A percentile compares a stretch with the other conserved stretches of the same genome.
These are phyloP conservation scores for Ophiostoma montium DNA, from an alignment of 2,329 filamentous ascomycete species.

Conservation along the genomic window DNA sequence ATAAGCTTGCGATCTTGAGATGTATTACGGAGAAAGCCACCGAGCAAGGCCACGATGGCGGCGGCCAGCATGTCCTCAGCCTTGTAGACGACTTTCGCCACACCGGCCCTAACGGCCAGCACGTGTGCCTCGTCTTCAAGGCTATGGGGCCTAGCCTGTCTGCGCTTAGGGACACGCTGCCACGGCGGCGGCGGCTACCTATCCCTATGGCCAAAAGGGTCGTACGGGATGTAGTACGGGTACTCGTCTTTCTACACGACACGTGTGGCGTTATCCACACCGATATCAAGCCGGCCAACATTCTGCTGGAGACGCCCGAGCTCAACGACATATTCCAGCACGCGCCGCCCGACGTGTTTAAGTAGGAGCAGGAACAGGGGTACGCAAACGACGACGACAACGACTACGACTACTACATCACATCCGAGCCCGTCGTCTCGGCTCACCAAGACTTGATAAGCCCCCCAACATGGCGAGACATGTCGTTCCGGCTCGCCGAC, in stretches of 20 bases:
- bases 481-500: constrained; percentile 1
- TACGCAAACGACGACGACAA: background rate
- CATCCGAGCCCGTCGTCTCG: background rate
- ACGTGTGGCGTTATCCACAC: constrained; percentile 4
- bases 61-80: background rate
- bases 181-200: background rate
- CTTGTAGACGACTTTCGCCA: background rate
- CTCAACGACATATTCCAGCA: background rate
- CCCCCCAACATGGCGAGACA: background rate
- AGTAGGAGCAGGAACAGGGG: too few species aligned
- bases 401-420: constrained; percentile 3
- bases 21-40: background rate
- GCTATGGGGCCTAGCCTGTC: background rate
- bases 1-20: background rate
- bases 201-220: background rate
- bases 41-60: too few species aligned
- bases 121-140: constrained; percentile 5
- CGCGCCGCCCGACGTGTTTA: background rate
- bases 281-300: constrained; percentile 7
- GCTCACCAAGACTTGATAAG: background rate
- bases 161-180: background rate
- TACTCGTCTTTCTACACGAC: constrained; percentile 5
- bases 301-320: constrained; percentile 3
- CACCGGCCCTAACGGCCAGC: constrained; percentile 3
- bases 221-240: background rate